Evolutionary conservation across 1,139 yeast species (phyloP), one percentile per base, ranked within the genome.

Genomic region (Wickerhamiella pararugosa): DNA sequence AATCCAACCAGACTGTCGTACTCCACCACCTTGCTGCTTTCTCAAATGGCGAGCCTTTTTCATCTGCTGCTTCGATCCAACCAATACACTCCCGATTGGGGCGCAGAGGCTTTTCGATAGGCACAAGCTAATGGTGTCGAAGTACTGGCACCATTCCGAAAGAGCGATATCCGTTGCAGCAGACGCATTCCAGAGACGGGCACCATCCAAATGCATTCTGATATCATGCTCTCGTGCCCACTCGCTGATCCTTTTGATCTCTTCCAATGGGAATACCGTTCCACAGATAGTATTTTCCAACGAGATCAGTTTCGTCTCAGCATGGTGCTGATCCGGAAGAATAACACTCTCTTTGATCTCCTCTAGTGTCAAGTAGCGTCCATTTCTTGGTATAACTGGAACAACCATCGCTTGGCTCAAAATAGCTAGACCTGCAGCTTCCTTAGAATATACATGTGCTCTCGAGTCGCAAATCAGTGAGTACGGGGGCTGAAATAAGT

Each of bases 11-110:
- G 82, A 70, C 62, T 87, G 97, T 60, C 97, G 73, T 49, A 87
- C 75, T 49, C 96, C 96, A 53, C 97, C 97, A 55, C 97, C 97
- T 55, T 76, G 77, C 64, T 87, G 96, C 61, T 87, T 87, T 55
- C 83, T 79, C 66, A 86, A 80, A 65, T 87, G 94, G 57, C 77
- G 78, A 37, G 93, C 87, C 56, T 76, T 78, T 53, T 68, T 66
- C 51, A 86, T 78, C 51, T 78, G 70, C 43, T 65, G 65, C 15
- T 61, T 53, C 41, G 70, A 66, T 40, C 94, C 92, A 45, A 86
- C 96, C 41, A 87, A 67, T 4, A 87, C 75, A 15, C 94, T 81
- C 5, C 97, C 97, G 55, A 86, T 76, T 45, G 97, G 97, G 1
- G 97, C 96, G 48, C 95, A 95, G 54, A 87, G 69, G 4, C 94